Conservation (phyloP, 164 flowering plant species). For the Amborella trichopoda region DNA sequence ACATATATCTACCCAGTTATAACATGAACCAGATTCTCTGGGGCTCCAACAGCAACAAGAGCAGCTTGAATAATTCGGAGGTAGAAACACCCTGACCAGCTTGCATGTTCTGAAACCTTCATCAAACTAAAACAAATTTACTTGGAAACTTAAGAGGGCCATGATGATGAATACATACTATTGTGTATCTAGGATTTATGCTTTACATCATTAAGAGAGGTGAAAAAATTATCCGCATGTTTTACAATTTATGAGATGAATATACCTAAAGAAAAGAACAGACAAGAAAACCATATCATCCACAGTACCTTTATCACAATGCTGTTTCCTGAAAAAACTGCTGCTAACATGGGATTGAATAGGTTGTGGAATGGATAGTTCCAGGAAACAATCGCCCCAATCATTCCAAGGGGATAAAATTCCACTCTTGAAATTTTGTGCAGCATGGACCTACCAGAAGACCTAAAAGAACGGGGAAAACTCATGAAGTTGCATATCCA, state of each 20-base stretch:
- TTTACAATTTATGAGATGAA: too few species aligned
- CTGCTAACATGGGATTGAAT: slow-evolving; percentile 94
- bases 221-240: too few species aligned
- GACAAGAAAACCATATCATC: too few species aligned
- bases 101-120: slow-evolving; percentile 97
- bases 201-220: too few species aligned
- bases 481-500: too few species aligned
- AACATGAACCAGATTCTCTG: slow-evolving; percentile 87
- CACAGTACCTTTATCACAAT: slow-evolving; percentile 89
- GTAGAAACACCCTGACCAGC: slow-evolving; percentile 98
- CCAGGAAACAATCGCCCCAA: slow-evolving; percentile 99
- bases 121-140: too few species aligned
- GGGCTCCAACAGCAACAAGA: slow-evolving; percentile 92
- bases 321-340: slow-evolving; percentile 89
- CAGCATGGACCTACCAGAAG: slow-evolving; percentile 86
- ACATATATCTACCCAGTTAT: slow-evolving; percentile 68
- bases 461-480: slow-evolving; percentile 31
- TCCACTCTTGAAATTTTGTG: slow-evolving; percentile 88
- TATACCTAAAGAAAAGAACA: too few species aligned
- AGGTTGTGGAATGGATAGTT: slow-evolving; percentile 96
- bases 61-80: slow-evolving; percentile 83
- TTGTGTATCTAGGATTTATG: too few species aligned
- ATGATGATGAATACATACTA: too few species aligned
- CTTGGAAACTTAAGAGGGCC: too few species aligned
- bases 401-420: slow-evolving; percentile 87